phyloP scores from a whole-genome alignment of 352 stramenopile genomes.

The Phytophthora constricta region DNA sequence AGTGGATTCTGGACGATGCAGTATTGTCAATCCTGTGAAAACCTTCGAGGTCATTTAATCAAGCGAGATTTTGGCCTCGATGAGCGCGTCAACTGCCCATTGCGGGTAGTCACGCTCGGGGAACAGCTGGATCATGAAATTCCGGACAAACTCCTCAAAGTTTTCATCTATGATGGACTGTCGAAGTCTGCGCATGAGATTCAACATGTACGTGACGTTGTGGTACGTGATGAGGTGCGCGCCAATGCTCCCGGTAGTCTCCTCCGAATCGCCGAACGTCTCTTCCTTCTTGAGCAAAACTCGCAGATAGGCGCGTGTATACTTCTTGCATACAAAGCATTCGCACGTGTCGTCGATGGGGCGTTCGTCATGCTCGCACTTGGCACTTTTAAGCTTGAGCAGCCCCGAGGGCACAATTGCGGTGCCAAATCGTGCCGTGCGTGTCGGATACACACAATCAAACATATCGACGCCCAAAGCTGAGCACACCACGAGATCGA shows the following conservation, averaged over 20 bases:
- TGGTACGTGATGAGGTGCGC: slow-evolving; percentile 81
- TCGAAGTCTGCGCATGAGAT: slow-evolving; percentile 76
- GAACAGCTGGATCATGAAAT: slow-evolving; percentile 85
- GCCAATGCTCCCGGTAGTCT: slow-evolving; percentile 52
- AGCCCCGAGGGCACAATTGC: slow-evolving; percentile 84
- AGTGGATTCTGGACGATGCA: slow-evolving; percentile 22
- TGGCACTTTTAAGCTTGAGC: slow-evolving; percentile 72
- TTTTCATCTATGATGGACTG: slow-evolving; percentile 74
- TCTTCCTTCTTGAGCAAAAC: slow-evolving; percentile 80
- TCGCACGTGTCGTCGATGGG: slow-evolving; percentile 76
- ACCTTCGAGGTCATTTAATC: no score
- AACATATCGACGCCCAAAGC: slow-evolving; percentile 97
- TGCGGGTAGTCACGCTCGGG: slow-evolving; percentile 53
- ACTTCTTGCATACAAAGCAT: slow-evolving; percentile 80
- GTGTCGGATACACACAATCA: slow-evolving; percentile 98
- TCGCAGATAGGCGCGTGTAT: slow-evolving; percentile 75
- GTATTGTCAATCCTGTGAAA: not conserved
- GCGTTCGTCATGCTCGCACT: slow-evolving; percentile 59
- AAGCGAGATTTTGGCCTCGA: slow-evolving; percentile 60
- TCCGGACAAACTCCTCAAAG: slow-evolving; percentile 76
- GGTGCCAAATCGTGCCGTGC: slow-evolving; percentile 95
- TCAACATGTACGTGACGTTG: slow-evolving; percentile 88
- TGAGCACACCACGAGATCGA: slow-evolving; percentile 97
- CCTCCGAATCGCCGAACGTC: slow-evolving; percentile 30
- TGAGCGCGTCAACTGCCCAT: slow-evolving; percentile 77